These are phyloP conservation scores for Cornus florida DNA, from an alignment of 148 eudicot genomes.

Conservation along the genomic window DNA sequence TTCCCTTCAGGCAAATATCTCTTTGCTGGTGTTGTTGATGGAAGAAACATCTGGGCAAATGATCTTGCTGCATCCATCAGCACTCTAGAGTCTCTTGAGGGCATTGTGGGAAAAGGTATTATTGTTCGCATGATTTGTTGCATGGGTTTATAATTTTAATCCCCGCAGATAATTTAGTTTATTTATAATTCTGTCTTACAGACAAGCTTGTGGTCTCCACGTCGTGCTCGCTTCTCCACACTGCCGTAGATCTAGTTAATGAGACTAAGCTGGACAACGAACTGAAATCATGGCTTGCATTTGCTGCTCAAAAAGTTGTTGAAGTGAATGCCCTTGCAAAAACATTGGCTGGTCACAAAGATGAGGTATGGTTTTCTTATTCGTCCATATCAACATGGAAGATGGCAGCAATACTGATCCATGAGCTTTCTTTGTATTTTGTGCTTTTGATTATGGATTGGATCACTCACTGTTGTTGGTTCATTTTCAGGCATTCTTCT, in stretches of 20 bases:
- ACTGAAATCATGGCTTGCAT: slow-evolving; percentile 37
- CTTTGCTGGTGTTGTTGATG: slow-evolving; percentile 41
- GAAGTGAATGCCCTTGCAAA: slow-evolving; percentile 38
- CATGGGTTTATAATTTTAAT: not conserved
- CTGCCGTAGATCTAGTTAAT: slow-evolving; percentile 35
- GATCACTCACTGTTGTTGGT: not conserved
- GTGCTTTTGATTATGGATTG: not conserved
- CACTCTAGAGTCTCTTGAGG: slow-evolving; percentile 25
- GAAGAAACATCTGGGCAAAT: slow-evolving; percentile 37
- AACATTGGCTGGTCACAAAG: slow-evolving; percentile 26
- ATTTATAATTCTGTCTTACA: slow-evolving; percentile 12
- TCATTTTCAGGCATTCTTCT: slow-evolving; percentile 27
- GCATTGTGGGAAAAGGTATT: slow-evolving; percentile 34
- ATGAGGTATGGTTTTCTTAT: slow-evolving; percentile 21
- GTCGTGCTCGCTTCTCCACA: slow-evolving; percentile 35
- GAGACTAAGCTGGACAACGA: slow-evolving; percentile 32
- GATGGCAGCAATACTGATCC: not conserved
- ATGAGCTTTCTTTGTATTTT: too few species aligned
- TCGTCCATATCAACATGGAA: not conserved
- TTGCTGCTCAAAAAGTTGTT: slow-evolving; percentile 37
- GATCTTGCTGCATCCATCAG: slow-evolving; percentile 23
- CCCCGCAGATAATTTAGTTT: not conserved
- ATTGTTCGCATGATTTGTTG: not conserved
- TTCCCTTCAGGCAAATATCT: slow-evolving; percentile 37
- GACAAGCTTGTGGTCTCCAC: slow-evolving; percentile 41